phyloP scores from a whole-genome alignment of 768 basidiomycete species.

The Russula griseocarnosa region DNA sequence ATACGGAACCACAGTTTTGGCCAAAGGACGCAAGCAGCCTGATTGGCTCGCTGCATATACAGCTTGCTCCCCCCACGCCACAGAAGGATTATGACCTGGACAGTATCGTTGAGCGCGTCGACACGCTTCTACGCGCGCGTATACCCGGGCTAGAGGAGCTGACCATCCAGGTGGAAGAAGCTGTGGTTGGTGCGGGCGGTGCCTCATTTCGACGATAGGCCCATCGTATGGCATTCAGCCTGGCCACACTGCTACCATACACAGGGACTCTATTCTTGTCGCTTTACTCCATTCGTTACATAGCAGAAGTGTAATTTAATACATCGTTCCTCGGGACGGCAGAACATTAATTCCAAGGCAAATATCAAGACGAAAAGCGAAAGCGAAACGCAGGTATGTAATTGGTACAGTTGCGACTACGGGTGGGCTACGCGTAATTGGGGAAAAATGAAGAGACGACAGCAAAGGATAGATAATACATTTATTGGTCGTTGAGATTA shows the following conservation, averaged over 20 bases:
- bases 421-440: conserved; percentile 18
- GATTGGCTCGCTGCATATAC: conserved; percentile 90
- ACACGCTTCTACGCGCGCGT: conserved; percentile 60
- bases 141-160: conserved; percentile 86
- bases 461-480: conserved; percentile 16
- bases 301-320: conserved; percentile 26
- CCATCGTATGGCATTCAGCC: background rate
- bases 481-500: conserved; percentile 63
- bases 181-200: background rate
- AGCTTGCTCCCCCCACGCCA: conserved; percentile 44
- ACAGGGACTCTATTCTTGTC: conserved; percentile 14
- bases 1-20: conserved; percentile 86
- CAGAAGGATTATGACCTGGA: conserved; percentile 58
- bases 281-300: conserved; percentile 25
- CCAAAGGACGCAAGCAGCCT: conserved; percentile 84
- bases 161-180: conserved; percentile 76
- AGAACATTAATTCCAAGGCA: conserved; percentile 21
- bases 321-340: conserved; percentile 23
- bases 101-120: conserved; percentile 70
- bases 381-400: conserved; percentile 26
- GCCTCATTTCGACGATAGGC: conserved; percentile 10
- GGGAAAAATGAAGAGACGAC: background rate
- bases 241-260: background rate
- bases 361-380: conserved; percentile 1
- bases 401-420: conserved; percentile 25